phyloP scores from a whole-genome alignment of 805 yeast genomes.

The Middelhovenomyces tepae region DNA sequence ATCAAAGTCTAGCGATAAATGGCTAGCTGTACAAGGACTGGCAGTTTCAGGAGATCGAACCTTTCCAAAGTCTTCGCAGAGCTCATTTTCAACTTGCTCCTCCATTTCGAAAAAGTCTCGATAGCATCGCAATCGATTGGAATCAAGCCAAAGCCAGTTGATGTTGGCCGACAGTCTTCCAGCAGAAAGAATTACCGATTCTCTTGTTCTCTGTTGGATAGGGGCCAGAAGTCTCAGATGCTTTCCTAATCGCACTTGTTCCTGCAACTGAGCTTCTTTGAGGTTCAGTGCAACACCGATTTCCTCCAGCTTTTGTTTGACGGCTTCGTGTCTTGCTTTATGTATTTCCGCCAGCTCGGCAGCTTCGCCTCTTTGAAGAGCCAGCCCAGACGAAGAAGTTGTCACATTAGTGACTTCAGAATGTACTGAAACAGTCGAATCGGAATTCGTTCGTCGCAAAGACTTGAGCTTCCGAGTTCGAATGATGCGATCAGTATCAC shows the following conservation, averaged over 20 bases:
- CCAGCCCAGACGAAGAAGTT: constrained; percentile 4
- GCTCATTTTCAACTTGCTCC: constrained; percentile 14
- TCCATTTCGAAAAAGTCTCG: constrained; percentile 29
- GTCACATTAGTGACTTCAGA: background rate
- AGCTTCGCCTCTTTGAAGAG: constrained; percentile 6
- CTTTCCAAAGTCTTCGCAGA: constrained; percentile 7
- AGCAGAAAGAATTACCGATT: constrained; percentile 36
- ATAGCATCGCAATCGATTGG: constrained; percentile 37
- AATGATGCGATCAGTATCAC: constrained; percentile 2
- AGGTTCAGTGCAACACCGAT: constrained; percentile 28
- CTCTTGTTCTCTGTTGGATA: constrained; percentile 44
- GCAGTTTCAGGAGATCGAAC: too few species aligned
- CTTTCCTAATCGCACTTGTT: constrained; percentile 28
- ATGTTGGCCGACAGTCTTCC: constrained; percentile 42
- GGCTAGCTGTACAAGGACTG: too few species aligned
- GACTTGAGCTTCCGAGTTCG: background rate
- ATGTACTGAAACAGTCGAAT: too few species aligned
- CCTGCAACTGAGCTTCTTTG: constrained; percentile 29
- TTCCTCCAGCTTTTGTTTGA: constrained; percentile 27
- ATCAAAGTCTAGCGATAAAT: background rate
- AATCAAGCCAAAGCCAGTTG: constrained; percentile 51
- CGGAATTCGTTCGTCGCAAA: background rate
- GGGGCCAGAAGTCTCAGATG: constrained; percentile 46
- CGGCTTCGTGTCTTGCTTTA: constrained; percentile 21
- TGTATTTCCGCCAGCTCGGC: constrained; percentile 5